Evolutionary conservation across 1,284 basidiomycete genomes (phyloP), one percentile per base, ranked within the genome.

Genomic region (Thecaphora thlaspeos): DNA sequence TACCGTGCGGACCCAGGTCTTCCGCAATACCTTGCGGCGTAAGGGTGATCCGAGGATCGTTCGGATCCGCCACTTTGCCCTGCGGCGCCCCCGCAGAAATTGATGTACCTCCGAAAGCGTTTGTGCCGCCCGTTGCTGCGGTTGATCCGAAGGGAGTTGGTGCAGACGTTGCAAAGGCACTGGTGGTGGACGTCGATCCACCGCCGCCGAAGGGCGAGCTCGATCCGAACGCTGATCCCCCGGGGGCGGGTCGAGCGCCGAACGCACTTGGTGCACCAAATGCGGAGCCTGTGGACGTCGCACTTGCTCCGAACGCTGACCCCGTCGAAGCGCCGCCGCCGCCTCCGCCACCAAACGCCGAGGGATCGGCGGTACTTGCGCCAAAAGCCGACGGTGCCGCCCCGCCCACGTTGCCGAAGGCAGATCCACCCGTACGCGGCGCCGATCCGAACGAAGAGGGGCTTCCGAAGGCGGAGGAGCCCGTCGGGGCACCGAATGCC

Each of bases 1-100:
- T 79, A 17, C 63, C 63, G 17, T 61, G 48, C 18, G 63, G 46
- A 2, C 63, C 65, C 9, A 68, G 45, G 39, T 68, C 65, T 22
- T 68, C 65, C 8, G 52, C 48, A 26, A 68, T 57, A 11, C 39
- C 24, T 1, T 62, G 41, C 2, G 61, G 34, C 2, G 57, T 53
- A 23, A 68, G 54, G 3, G 61, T 51, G 2, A 61, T 58, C 48
- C 60, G 56, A 26, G 60, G 60, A 42, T 41, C 59, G 45, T 68
- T 68, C 12, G 57, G 55, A 14, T 64, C 62, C 23, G 54, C 51
- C 4, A 32, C 46, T 18, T 48, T 51, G 11, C 51, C 14, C 15
- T 18, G 14, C 18, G 46, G 17, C 14, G 18, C 44, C 15, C 18
- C 18, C 8, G 24, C 44, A 23, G 28, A 46, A 46, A n/a, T n/a